Conservation (phyloP, 768 basidiomycete species). For the Psilocybe cubensis region DNA sequence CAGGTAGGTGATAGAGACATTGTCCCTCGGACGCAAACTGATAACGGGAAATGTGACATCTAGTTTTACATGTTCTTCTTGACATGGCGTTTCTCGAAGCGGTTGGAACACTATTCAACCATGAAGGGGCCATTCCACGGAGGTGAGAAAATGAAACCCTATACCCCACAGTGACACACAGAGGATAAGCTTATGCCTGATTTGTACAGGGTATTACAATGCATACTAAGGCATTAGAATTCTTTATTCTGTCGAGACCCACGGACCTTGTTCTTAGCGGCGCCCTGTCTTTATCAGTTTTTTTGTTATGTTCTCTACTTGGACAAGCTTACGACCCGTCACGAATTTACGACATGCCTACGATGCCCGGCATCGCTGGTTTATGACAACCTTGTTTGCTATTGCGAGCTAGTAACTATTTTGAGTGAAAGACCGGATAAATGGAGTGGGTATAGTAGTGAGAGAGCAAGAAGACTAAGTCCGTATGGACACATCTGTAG, state of each 20-base stretch:
- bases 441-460: conserved; percentile 13
- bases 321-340: conserved; percentile 31
- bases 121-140: conserved; percentile 68
- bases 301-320: conserved; percentile 21
- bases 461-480: conserved; percentile 6
- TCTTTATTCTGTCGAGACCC: conserved; percentile 29
- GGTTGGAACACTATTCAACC: conserved; percentile 65
- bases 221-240: conserved; percentile 38
- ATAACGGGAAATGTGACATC: conserved; percentile 25
- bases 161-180: conserved; percentile 12
- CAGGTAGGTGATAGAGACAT: conserved; percentile 50
- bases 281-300: conserved; percentile 24
- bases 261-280: conserved; percentile 27
- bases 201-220: conserved; percentile 53
- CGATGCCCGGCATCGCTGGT: conserved; percentile 17
- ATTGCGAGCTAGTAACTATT: conserved; percentile 5
- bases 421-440: conserved; percentile 6
- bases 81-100: conserved; percentile 73
- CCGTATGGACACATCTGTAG: conserved; percentile 21
- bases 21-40: conserved; percentile 22
- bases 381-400: conserved; percentile 19
- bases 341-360: conserved; percentile 37
- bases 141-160: conserved; percentile 46
- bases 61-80: conserved; percentile 81
- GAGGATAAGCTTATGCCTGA: conserved; percentile 26